Evolutionary conservation across 2,329 filamentous ascomycete genomes (phyloP).

Genomic region (Raffaelea arxii): DNA sequence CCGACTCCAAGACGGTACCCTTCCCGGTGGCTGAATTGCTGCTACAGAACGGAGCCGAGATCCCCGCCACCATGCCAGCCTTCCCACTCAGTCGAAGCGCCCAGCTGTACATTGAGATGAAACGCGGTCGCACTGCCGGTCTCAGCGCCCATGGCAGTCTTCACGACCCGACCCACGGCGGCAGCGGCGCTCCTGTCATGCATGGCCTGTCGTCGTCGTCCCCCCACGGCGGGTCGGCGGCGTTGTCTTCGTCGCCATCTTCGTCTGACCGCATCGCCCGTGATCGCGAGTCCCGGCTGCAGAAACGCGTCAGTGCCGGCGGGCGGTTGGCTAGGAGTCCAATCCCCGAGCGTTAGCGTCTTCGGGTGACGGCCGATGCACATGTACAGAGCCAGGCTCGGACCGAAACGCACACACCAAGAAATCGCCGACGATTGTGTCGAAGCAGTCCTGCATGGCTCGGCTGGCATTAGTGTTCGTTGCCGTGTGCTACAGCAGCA

Average conservation of each 20-base stretch:
- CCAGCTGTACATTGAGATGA: slow-evolving; percentile 77
- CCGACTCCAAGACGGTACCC: slow-evolving; percentile 46
- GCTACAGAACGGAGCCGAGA: slow-evolving; percentile 86
- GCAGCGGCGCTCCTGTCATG: not conserved
- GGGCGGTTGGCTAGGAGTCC: slow-evolving; percentile 59
- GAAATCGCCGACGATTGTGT: not conserved
- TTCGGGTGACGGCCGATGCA: not conserved
- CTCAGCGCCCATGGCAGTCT: not conserved
- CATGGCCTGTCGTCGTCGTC: slow-evolving; percentile 33
- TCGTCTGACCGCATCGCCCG: slow-evolving; percentile 45
- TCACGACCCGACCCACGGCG: no score
- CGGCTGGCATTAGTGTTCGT: not conserved
- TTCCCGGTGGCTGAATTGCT: slow-evolving; percentile 89
- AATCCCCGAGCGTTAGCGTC: slow-evolving; percentile 50
- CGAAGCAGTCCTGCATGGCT: not conserved
- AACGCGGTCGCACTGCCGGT: slow-evolving; percentile 38
- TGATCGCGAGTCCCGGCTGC: slow-evolving; percentile 59
- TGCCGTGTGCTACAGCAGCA: not conserved
- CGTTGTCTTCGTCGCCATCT: slow-evolving; percentile 39
- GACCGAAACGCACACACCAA: not conserved
- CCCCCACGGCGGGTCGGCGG: not conserved
- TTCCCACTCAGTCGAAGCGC: slow-evolving; percentile 78
- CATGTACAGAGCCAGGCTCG: no score
- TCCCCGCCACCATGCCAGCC: slow-evolving; percentile 64
- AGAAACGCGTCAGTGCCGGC: slow-evolving; percentile 72